Conservation (phyloP, 148 eudicot genomes). For the Rhododendron simsii region DNA sequence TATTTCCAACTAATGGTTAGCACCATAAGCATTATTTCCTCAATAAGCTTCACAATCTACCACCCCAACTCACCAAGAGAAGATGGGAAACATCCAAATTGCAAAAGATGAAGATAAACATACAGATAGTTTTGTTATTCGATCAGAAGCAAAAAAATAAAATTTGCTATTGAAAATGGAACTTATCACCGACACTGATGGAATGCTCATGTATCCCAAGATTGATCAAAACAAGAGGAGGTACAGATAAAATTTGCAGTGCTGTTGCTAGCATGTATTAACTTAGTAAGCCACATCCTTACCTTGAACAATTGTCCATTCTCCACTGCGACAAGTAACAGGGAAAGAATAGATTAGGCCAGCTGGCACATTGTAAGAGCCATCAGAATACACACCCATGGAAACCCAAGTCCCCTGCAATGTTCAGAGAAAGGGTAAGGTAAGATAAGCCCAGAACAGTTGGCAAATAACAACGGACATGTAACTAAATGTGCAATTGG, state of each 20-base stretch:
- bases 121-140: neutral
- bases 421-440: neutral
- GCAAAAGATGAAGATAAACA: neutral
- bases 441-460: neutral
- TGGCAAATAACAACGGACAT: neutral
- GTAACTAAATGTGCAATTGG: neutral
- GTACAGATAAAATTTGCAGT: neutral
- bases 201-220: neutral
- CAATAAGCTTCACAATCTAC: neutral
- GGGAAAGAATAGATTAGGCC: conserved; percentile 96
- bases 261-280: neutral
- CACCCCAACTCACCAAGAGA: neutral
- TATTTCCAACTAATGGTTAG: neutral
- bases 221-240: neutral
- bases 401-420: conserved; percentile 93
- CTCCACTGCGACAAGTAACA: conserved; percentile 79
- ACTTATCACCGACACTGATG: neutral
- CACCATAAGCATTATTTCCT: neutral
- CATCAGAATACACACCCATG: conserved; percentile 98
- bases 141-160: neutral
- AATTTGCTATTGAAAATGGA: neutral
- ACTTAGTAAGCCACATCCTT: conserved; percentile 6
- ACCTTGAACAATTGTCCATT: conserved; percentile 94
- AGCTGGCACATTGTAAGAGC: conserved; percentile 90
- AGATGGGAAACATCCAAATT: neutral